Evolutionary conservation across 352 stramenopile species (phyloP).

Genomic region (Globisporangium parvum): DNA sequence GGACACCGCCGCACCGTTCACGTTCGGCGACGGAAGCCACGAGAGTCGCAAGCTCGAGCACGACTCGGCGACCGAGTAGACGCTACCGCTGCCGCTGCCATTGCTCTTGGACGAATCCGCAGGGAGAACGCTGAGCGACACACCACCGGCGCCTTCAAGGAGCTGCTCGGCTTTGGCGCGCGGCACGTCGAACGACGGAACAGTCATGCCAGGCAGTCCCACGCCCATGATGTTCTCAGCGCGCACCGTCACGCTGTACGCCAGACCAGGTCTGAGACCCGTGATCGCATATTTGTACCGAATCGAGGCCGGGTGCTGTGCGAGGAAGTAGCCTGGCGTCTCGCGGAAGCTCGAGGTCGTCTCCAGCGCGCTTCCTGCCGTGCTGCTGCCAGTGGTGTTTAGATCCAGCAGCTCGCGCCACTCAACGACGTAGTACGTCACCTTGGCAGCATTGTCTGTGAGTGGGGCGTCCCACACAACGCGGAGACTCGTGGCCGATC

Average conservation of each 20-base stretch:
- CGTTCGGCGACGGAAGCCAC: constrained; percentile 39
- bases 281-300: constrained; percentile 70
- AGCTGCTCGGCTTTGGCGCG: constrained; percentile 46
- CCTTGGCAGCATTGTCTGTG: constrained; percentile 68
- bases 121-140: constrained; percentile 47
- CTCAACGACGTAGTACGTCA: constrained; percentile 87
- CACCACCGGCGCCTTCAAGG: constrained; percentile 37
- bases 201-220: constrained; percentile 18
- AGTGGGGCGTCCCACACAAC: constrained; percentile 87
- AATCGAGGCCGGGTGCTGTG: constrained; percentile 35
- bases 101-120: constrained; percentile 14
- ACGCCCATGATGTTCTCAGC: constrained; percentile 78
- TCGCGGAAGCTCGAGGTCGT: constrained; percentile 28
- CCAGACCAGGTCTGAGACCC: constrained; percentile 29
- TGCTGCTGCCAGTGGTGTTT: constrained; percentile 14
- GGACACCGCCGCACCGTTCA: constrained; percentile 40
- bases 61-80: constrained; percentile 32
- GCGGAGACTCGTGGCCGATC: constrained; percentile 51
- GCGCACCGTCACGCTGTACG: constrained; percentile 48
- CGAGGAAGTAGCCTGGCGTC: constrained; percentile 36
- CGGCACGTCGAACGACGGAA: constrained; percentile 55
- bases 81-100: neutral
- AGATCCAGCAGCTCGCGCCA: constrained; percentile 54
- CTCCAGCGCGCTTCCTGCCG: neutral
- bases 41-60: constrained; percentile 35